Evolutionary conservation across 345 rosid genomes (phyloP).

Genomic region (Punica granatum): DNA sequence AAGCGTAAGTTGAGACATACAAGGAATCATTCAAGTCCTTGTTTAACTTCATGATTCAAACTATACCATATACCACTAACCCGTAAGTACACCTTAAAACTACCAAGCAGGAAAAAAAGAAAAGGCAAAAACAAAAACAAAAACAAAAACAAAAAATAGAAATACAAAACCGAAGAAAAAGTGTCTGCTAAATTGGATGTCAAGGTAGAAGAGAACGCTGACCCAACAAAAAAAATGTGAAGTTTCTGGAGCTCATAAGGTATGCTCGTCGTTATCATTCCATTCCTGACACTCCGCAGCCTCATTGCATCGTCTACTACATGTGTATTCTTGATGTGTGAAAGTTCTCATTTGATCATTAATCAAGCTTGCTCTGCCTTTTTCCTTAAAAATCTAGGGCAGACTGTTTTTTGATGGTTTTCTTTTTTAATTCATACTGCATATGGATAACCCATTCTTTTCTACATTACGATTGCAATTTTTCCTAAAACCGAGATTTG

Average conservation of each 20-base stretch:
- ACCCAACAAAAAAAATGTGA: not conserved
- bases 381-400: no score
- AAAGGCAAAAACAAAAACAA: not conserved
- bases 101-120: not conserved
- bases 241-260: not conserved
- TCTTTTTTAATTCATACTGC: not conserved
- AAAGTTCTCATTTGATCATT: not conserved
- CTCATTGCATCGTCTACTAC: not conserved
- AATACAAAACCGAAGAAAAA: not conserved
- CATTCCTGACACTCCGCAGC: not conserved
- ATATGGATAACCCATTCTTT: not conserved
- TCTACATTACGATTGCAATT: not conserved
- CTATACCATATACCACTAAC: not conserved
- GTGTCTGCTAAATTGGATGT: slow-evolving; percentile 1
- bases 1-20: not conserved
- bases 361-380: not conserved
- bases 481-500: no score
- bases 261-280: not conserved
- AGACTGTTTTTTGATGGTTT: not conserved
- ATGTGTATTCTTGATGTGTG: not conserved
- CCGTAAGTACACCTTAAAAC: not conserved
- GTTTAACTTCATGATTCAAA: not conserved
- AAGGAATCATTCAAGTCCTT: not conserved
- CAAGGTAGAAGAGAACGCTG: not conserved
- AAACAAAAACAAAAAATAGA: not conserved